Conservation (phyloP, 306 rosid genomes). For the barrel medic (Medicago truncatula) region DNA sequence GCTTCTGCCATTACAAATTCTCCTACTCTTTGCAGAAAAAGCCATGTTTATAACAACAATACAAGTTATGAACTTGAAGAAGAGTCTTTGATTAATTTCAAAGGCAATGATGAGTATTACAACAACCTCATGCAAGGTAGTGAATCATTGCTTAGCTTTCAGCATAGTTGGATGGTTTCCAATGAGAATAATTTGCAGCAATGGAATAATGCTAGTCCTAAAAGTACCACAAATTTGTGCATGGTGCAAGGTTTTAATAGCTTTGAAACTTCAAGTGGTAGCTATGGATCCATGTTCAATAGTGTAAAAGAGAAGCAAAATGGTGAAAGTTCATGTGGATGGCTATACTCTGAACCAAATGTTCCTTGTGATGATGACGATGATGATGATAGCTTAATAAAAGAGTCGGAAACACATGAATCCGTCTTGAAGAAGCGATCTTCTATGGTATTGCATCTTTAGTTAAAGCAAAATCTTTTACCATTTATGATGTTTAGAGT, state of each 20-base stretch:
- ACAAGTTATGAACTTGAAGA: conserved; percentile 46
- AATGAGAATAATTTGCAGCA: conserved; percentile 39
- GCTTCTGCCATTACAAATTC: conserved; percentile 36
- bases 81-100: conserved; percentile 69
- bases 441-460: conserved; percentile 49
- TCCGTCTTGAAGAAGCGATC: conserved; percentile 56
- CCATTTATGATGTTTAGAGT: background rate
- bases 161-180: conserved; percentile 43
- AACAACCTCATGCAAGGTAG: conserved; percentile 30
- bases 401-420: conserved; percentile 49
- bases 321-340: conserved; percentile 56
- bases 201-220: conserved; percentile 54
- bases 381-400: conserved; percentile 48
- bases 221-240: background rate
- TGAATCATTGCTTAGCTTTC: conserved; percentile 77
- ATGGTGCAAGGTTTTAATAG: conserved; percentile 51
- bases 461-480: background rate
- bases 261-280: conserved; percentile 14
- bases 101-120: conserved; percentile 40
- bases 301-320: conserved; percentile 46
- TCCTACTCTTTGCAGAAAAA: conserved; percentile 42
- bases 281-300: conserved; percentile 44
- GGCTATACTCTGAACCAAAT: conserved; percentile 64
- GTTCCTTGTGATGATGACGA: conserved; percentile 21
- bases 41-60: conserved; percentile 39